Evolutionary conservation across 2,329 filamentous ascomycete species (phyloP).

Genomic region (Corniculantispora saksenae): DNA sequence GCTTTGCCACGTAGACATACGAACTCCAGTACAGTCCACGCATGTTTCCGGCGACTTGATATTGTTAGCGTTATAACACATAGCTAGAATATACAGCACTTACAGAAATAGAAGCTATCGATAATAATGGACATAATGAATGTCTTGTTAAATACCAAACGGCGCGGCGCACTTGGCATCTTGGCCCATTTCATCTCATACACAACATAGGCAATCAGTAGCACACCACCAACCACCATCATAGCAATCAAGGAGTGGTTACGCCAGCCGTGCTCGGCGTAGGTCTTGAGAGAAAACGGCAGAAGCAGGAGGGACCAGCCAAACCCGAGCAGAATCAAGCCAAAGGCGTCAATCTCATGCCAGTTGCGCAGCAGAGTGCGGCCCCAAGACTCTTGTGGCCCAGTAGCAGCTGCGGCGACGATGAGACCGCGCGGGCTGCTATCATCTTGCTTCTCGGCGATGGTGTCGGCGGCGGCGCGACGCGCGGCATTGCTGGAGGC

Average conservation of each 20-base stretch:
- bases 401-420: slow-evolving; percentile 21
- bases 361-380: slow-evolving; percentile 36
- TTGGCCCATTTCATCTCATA: slow-evolving; percentile 36
- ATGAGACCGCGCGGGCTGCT: slow-evolving; percentile 25
- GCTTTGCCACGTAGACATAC: slow-evolving; percentile 42
- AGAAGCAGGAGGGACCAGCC: slow-evolving; percentile 62
- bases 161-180: slow-evolving; percentile 28
- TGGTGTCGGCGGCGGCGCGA: slow-evolving; percentile 23
- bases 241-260: slow-evolving; percentile 45
- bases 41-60: slow-evolving; percentile 32
- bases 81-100: background rate
- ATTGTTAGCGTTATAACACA: background rate
- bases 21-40: slow-evolving; percentile 32
- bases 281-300: slow-evolving; percentile 56
- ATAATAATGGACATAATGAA: slow-evolving; percentile 34
- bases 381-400: slow-evolving; percentile 25
- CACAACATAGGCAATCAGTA: slow-evolving; percentile 36
- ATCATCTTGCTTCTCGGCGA: slow-evolving; percentile 22
- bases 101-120: slow-evolving; percentile 32
- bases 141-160: slow-evolving; percentile 32
- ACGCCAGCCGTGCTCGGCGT: slow-evolving; percentile 44
- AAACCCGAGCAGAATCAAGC: slow-evolving; percentile 57
- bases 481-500: slow-evolving; percentile 34
- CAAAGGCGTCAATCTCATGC: slow-evolving; percentile 58
- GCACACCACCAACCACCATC: slow-evolving; percentile 40